phyloP scores from a whole-genome alignment of 1,284 basidiomycete genomes.

The Fomitopsis schrenkii region DNA sequence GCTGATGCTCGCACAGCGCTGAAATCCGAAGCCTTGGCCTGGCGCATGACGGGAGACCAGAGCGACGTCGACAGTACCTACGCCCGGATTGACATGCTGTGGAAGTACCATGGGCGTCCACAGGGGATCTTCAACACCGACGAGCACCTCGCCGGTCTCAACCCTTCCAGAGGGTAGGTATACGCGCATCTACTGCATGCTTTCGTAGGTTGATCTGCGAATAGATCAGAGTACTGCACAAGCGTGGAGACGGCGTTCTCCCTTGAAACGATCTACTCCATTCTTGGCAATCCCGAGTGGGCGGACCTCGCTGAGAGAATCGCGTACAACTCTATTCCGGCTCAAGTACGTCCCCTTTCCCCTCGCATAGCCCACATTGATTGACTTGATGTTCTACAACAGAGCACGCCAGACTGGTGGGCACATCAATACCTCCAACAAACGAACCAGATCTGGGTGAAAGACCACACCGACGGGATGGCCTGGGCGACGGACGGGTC shows the following conservation, averaged over 20 bases:
- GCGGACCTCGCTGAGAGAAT: conserved; percentile 37
- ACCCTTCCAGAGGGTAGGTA: conserved; percentile 45
- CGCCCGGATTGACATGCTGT: conserved; percentile 37
- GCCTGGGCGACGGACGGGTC: conserved; percentile 14
- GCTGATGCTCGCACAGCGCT: neutral
- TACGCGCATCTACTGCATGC: neutral
- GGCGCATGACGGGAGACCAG: conserved; percentile 6
- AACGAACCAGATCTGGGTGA: conserved; percentile 54
- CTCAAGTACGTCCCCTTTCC: conserved; percentile 28
- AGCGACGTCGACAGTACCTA: conserved; percentile 7
- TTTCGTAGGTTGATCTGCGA: neutral
- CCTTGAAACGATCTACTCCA: conserved; percentile 13
- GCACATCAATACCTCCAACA: conserved; percentile 57
- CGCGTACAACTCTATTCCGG: conserved; percentile 55
- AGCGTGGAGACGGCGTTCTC: conserved; percentile 67
- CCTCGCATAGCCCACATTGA: neutral
- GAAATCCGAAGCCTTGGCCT: conserved; percentile 4
- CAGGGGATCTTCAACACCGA: conserved; percentile 58
- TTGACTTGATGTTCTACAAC: neutral
- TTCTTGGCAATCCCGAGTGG: neutral
- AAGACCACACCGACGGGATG: conserved; percentile 47
- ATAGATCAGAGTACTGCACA: conserved; percentile 50
- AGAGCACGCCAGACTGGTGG: conserved; percentile 47
- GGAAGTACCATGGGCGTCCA: conserved; percentile 57
- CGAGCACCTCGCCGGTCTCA: conserved; percentile 53